Conservation (phyloP, 306 rosid species). For the Hylodesmum podocarpum region DNA sequence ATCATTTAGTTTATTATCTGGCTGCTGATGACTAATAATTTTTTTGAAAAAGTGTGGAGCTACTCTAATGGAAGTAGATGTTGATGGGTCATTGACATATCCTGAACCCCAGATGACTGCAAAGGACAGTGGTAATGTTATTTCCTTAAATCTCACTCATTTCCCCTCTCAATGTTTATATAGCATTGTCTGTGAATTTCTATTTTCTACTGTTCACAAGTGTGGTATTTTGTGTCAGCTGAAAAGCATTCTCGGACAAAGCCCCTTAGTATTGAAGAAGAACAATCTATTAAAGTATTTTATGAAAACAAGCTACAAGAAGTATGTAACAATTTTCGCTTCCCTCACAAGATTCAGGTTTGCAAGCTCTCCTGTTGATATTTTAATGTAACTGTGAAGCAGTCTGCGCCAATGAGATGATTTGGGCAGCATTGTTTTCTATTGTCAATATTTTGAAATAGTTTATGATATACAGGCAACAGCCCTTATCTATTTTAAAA, state of each 20-base stretch:
- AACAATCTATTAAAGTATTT: slow-evolving; percentile 44
- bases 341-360: slow-evolving; percentile 98
- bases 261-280: slow-evolving; percentile 57
- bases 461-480: slow-evolving; percentile 70
- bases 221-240: slow-evolving; percentile 46
- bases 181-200: slow-evolving; percentile 20
- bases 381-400: slow-evolving; percentile 10
- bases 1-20: slow-evolving; percentile 25
- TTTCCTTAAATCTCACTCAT: slow-evolving; percentile 18
- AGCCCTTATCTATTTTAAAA: slow-evolving; percentile 90
- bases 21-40: slow-evolving; percentile 8
- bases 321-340: slow-evolving; percentile 75
- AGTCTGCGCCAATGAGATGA: background rate
- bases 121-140: slow-evolving; percentile 59
- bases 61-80: slow-evolving; percentile 73
- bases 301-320: slow-evolving; percentile 54
- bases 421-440: background rate
- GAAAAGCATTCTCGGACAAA: slow-evolving; percentile 80
- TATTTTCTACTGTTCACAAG: slow-evolving; percentile 27
- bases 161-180: background rate
- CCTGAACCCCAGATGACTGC: slow-evolving; percentile 58
- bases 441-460: slow-evolving; percentile 17
- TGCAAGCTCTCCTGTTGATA: slow-evolving; percentile 15
- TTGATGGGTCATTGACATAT: slow-evolving; percentile 70
- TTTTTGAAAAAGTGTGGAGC: slow-evolving; percentile 57